A percentile compares a stretch with the other conserved stretches of the same genome.
Conservation (phyloP, 352 stramenopile species). For the Pythium rishiriense region DNA sequence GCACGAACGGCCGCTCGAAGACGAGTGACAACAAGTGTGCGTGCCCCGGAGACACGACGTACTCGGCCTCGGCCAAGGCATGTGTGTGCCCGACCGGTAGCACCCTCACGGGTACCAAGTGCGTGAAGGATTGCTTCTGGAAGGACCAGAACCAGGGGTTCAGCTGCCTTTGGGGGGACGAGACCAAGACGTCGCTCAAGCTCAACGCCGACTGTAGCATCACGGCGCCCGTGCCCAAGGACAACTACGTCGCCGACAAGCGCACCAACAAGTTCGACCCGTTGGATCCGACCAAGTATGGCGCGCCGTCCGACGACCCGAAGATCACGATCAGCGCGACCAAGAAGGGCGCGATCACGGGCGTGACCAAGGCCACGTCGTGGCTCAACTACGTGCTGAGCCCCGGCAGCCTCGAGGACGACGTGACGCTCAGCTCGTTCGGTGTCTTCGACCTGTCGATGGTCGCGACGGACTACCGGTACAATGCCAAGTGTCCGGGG, state of each 20-base stretch:
- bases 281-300: too few species aligned
- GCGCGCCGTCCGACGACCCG: neutral
- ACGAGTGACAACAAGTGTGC: neutral
- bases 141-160: neutral
- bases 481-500: neutral
- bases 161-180: neutral
- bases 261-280: slow-evolving; percentile 1
- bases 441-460: neutral
- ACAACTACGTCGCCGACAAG: neutral
- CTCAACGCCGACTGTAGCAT: neutral
- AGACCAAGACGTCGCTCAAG: neutral
- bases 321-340: neutral
- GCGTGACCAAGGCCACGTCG: neutral
- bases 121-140: neutral
- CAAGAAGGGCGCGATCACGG: too few species aligned
- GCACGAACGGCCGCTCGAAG: neutral
- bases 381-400: neutral
- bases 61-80: neutral
- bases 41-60: neutral
- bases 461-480: neutral
- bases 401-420: neutral
- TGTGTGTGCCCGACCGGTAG: neutral
- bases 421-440: neutral
- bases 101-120: neutral
- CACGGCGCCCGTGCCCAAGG: neutral